Base-by-base conservation (phyloP, 2,329 filamentous ascomycete genomes). In the Monosporascus sp. region DNA sequence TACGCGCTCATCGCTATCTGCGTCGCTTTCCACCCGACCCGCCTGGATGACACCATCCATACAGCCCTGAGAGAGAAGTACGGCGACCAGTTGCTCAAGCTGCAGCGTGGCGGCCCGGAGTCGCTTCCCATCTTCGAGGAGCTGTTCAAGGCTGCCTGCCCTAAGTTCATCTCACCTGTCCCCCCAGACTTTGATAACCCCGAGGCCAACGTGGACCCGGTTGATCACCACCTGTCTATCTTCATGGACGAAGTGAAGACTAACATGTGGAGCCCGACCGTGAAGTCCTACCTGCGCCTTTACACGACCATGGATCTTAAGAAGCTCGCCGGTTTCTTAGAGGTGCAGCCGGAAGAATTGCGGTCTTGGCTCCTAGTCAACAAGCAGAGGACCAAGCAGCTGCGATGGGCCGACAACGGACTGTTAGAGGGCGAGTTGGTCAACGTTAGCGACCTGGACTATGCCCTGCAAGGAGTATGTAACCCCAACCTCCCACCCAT, bases 201-300 rank as follows among this genome's bases (percentile, higher is more conserved):
- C 59, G 86, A 92, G 74, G 77, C 92, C 76, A 99, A 99, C 80
- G 81, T 97, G 66, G 94, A 99, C 77, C 94, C 94, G 44, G 85
- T 97, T 62, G 93, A 99, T 78, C 94, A 99, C 80, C 93, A 99
- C 76, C 85, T 96, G 60, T 81, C 89, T 66, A 88, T 99, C 76
- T 99, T 99, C 81, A 97, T 99, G 93, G 92, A 97, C 65, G 94
- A 99, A 79, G 93, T 99, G 74, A 96, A 96, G 85, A 97, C 91
- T 76, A 97, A 96, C 76, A 94, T 99, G 84, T 96, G 86, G 86
- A 93, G 90, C 72, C 94, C 94, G 45, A 97, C 92, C 46, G 89
- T 99, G 72, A 96, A 96, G 81, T 97, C 92, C 58, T 99, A 99
- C 80, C 85, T 99, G 63, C 94, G 96, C 72, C 88, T 99, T 53